Conservation (phyloP, 495 filamentous ascomycete species). For the Parathielavia hyrcaniae region DNA sequence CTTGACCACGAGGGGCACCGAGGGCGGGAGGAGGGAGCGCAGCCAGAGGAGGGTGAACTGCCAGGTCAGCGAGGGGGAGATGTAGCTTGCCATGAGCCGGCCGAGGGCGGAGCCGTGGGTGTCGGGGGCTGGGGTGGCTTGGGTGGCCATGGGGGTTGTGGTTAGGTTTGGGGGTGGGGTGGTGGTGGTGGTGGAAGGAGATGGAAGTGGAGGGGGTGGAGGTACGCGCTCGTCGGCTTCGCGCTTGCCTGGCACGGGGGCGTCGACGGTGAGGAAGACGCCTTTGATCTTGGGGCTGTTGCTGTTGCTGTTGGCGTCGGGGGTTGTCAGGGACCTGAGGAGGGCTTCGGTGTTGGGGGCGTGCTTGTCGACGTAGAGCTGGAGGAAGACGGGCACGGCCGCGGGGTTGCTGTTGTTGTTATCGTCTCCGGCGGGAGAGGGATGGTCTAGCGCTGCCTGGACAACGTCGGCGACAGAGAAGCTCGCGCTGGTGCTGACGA, state of each 20-base stretch:
- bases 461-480: conserved; percentile 59
- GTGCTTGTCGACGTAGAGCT: conserved; percentile 75
- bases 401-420: conserved; percentile 9
- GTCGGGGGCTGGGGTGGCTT: conserved; percentile 49
- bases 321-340: conserved; percentile 2
- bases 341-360: conserved; percentile 55
- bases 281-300: conserved; percentile 55
- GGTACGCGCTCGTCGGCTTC: conserved; percentile 50
- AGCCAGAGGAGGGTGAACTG: conserved; percentile 52
- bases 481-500: conserved; percentile 67
- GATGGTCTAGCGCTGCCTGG: conserved; percentile 3
- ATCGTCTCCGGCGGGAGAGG: not conserved
- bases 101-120: conserved; percentile 64
- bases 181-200: not conserved
- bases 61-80: conserved; percentile 74
- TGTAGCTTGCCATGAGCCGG: conserved; percentile 63
- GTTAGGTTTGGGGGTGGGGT: not conserved
- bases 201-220: conserved; percentile 1
- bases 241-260: conserved; percentile 58
- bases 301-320: not conserved
- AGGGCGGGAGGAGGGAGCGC: conserved; percentile 31
- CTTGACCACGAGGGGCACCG: conserved; percentile 54
- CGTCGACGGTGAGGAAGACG: conserved; percentile 63
- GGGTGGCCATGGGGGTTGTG: conserved; percentile 10
- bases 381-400: conserved; percentile 59